These are phyloP conservation scores for Iris pallida DNA, from an alignment of 116 monocot species.

Conservation along the genomic window DNA sequence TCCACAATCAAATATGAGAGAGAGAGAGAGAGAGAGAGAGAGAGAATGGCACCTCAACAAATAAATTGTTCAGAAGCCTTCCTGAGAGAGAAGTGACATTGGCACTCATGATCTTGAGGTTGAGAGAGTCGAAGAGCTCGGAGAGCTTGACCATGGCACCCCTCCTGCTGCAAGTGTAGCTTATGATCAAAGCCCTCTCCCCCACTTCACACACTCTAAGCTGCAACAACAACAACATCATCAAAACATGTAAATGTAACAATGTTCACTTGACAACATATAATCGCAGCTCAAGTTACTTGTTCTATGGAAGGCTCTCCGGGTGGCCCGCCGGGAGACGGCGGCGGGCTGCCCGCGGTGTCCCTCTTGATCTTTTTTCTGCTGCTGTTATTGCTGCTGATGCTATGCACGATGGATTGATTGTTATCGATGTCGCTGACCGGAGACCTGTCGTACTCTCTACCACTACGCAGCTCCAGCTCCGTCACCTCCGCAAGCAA, in stretches of 20 bases:
- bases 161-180: conserved; percentile 54
- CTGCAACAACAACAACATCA: conserved; percentile 19
- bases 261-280: no score
- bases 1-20: no score
- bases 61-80: conserved; percentile 50
- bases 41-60: conserved; percentile 12
- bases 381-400: no score
- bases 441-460: background rate
- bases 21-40: background rate
- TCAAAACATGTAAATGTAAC: background rate
- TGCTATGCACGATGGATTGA: background rate
- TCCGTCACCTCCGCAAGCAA: conserved; percentile 36
- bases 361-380: conserved; percentile 7
- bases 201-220: conserved; percentile 45
- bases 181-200: conserved; percentile 32
- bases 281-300: background rate
- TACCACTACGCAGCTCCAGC: conserved; percentile 12
- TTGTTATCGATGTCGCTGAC: background rate
- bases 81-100: conserved; percentile 64
- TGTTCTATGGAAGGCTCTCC: conserved; percentile 12
- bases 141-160: conserved; percentile 43
- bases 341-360: background rate
- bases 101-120: conserved; percentile 53
- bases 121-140: conserved; percentile 46
- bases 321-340: background rate